Base-by-base conservation (phyloP, 1,284 basidiomycete genomes). In the Phellinidium pouzarii region DNA sequence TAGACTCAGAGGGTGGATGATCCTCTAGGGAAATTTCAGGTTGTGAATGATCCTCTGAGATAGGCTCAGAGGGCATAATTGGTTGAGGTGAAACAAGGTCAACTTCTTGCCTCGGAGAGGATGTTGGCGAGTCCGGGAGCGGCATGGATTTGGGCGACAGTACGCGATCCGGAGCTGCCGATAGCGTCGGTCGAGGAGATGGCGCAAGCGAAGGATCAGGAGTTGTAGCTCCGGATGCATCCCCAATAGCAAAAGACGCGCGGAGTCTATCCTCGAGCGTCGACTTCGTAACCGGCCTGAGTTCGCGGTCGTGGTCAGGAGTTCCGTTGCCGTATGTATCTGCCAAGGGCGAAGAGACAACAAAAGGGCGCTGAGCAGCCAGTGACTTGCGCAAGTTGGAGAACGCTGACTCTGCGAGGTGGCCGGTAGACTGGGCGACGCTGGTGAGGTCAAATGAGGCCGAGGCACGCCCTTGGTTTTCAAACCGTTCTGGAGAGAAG, bases 251-350 rank as follows among this genome's bases (percentile, higher is more conserved):
- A 59, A 84, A 77, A 26, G 79, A 78, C 29, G 73, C 73, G 23
- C 82, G 76, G 12, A 90, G 67, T 44, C 87, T 75, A 52, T 90
- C 87, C 65, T 90, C 87, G 0, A 89, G 70, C 8, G 76, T 82
- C n/a, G 73, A 70, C 63, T 79, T 81, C 52, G 68, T 68, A 57
- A 60, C 58, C 42, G 3, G 63, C 55, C 29, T 64, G 59, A 11
- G 59, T 57, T 22, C 61, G 51, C 61, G 36, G 38, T 54, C 58
- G 26, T 62, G 57, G 17, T 55, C 55, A 14, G 58, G 59, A 53
- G 56, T 26, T 34, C 54, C 25, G 29, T 53, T 54, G 27, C 55
- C 48, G n/a, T 57, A 52, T n/a, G 56, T 9, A 19, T 59, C 22
- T 23, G 55, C 41, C 20, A 27, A 29, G n/a, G 57, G 58, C 29